Base-by-base conservation (phyloP, 2,329 filamentous ascomycete species). In the Colletotrichum truncatum region DNA sequence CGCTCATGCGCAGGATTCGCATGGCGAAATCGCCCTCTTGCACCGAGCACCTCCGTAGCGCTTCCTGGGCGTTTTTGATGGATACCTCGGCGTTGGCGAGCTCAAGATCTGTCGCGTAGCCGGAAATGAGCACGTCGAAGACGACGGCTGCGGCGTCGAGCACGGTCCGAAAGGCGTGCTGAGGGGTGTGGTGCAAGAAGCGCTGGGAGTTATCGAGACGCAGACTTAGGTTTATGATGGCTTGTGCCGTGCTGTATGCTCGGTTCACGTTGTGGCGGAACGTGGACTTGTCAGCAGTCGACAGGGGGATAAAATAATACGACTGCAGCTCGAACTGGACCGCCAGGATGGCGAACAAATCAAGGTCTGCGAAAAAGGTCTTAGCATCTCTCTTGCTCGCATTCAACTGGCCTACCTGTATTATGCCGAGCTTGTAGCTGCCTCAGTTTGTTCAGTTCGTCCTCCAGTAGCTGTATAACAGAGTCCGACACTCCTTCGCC, bases 241-340 rank as follows among this genome's bases (percentile, higher is more conserved):
- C 73, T 55, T 81, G 80, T 4, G 84, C 78, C 2, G 85, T 87
- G 65, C 76, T 80, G 73, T 82, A 85, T 21, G 80, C 75, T 21
- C 83, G 81, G 39, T 84, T 71, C 23, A 82, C 73, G 69, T 84
- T 81, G 51, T 81, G 75, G 64, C 78, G 80, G 59, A 84, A 76
- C 11, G 73, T 75, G 39, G 77, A 78, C 2, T 73, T 72, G 67
- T 72, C 77, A 65, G 75, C 75, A 16, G 76, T 77, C 2, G 80
- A 76, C 0, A 78, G 76, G 3, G 81, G 82, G 67, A 81, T 77
- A 68, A 87, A 82, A 74, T 86, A 86, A 73, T 82, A 86, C 1
- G 77, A 74, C 67, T 87, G 84, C 8, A 87, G 79, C 60, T 87
- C 84, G n/a, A 86, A 77, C 21, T 82, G 78, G 1, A 84, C 81